Evolutionary conservation across 1,284 basidiomycete genomes (phyloP).

Genomic region (Earliella scabrosa): DNA sequence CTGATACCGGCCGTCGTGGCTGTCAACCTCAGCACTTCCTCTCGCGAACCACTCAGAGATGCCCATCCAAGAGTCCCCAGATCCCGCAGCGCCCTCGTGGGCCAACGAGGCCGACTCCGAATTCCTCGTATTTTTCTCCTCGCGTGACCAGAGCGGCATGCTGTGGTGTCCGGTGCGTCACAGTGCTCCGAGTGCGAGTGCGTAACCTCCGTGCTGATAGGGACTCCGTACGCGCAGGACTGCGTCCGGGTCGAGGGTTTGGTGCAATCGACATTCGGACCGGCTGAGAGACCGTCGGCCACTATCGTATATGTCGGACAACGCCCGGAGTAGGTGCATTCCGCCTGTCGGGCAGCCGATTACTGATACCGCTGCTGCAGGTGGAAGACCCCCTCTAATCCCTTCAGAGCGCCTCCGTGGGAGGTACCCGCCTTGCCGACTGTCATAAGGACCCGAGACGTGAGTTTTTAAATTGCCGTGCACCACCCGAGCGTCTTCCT

Average conservation of each 20-base stretch:
- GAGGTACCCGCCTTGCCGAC: constrained; percentile 72
- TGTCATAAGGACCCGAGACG: constrained; percentile 69
- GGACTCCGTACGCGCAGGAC: constrained; percentile 54
- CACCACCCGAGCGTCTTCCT: constrained; percentile 5
- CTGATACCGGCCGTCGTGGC: background rate
- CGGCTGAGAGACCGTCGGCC: constrained; percentile 57
- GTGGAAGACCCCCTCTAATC: constrained; percentile 69
- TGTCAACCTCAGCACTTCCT: background rate
- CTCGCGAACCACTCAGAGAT: constrained; percentile 22
- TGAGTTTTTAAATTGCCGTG: constrained; percentile 42
- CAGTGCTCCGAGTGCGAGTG: background rate
- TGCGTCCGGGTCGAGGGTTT: constrained; percentile 68
- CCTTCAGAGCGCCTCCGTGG: constrained; percentile 70
- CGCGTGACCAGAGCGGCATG: constrained; percentile 47
- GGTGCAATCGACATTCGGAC: constrained; percentile 60
- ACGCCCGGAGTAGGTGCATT: constrained; percentile 58
- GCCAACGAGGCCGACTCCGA: constrained; percentile 44
- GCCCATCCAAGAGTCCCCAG: constrained; percentile 37
- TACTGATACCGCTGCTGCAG: constrained; percentile 40
- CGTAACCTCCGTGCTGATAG: constrained; percentile 25
- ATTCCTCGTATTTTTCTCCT: constrained; percentile 71
- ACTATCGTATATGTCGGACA: constrained; percentile 79
- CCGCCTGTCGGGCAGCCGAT: constrained; percentile 6
- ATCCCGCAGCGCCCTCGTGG: constrained; percentile 40
- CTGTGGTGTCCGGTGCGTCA: constrained; percentile 72